A percentile compares a stretch with the other conserved stretches of the same genome.
Evolutionary conservation across 768 basidiomycete species (phyloP).

Genomic region (Russula abietina): DNA sequence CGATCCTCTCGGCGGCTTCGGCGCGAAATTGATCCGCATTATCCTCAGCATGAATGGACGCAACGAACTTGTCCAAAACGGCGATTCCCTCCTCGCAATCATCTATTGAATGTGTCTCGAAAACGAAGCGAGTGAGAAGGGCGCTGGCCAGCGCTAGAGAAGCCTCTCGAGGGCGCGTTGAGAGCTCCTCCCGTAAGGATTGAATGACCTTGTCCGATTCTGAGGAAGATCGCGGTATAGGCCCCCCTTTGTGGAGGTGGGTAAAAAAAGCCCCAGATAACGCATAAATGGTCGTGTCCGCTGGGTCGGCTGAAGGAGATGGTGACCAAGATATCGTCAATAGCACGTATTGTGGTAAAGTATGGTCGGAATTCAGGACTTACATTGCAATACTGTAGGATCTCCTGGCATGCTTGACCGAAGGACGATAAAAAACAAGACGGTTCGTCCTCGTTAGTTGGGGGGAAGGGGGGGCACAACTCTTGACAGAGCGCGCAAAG

Average conservation of each 20-base stretch:
- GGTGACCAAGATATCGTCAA: background rate
- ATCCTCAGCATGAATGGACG: background rate
- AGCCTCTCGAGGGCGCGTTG: background rate
- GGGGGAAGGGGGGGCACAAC: too few species aligned
- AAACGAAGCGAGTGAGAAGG: background rate
- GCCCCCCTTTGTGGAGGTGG: background rate
- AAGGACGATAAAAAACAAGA: background rate
- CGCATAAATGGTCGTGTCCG: background rate
- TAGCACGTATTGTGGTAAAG: background rate
- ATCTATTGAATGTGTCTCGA: background rate
- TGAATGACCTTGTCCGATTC: background rate
- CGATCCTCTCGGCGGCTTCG: background rate
- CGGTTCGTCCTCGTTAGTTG: background rate
- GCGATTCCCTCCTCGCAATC: slow-evolving; percentile 8
- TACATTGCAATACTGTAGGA: background rate
- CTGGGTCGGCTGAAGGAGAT: background rate
- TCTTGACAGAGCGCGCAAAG: background rate
- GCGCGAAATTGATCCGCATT: background rate
- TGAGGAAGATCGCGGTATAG: background rate
- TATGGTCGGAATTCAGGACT: background rate
- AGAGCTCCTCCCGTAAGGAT: background rate
- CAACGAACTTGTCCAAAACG: background rate
- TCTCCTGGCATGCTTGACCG: background rate
- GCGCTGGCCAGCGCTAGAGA: background rate
- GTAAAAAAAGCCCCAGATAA: background rate